These are phyloP conservation scores for Tremella yokohamensis DNA, from an alignment of 768 basidiomycete genomes.

Conservation along the genomic window DNA sequence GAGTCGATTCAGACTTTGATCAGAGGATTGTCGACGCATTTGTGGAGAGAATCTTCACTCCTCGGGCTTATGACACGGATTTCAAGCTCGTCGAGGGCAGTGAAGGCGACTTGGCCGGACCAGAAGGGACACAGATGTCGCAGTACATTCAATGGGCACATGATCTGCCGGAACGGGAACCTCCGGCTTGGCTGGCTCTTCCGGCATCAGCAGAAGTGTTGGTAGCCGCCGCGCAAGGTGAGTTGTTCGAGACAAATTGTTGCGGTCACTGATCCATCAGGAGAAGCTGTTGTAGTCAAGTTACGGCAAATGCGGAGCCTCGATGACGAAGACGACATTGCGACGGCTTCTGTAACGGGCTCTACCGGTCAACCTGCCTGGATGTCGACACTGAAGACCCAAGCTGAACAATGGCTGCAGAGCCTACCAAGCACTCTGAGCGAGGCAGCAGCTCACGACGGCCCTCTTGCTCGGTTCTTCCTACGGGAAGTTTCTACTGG, in stretches of 20 bases:
- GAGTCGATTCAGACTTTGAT: slow-evolving; percentile 92
- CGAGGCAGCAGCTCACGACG: slow-evolving; percentile 55
- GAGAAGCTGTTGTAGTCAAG: slow-evolving; percentile 64
- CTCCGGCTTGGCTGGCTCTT: slow-evolving; percentile 88
- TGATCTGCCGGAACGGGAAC: slow-evolving; percentile 83
- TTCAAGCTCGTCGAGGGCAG: slow-evolving; percentile 70
- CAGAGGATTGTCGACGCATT: slow-evolving; percentile 89
- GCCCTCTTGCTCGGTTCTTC: slow-evolving; percentile 85
- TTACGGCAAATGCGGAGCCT: slow-evolving; percentile 81
- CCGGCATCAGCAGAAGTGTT: slow-evolving; percentile 88
- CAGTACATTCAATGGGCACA: slow-evolving; percentile 90
- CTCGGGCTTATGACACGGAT: slow-evolving; percentile 84
- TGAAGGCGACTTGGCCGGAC: slow-evolving; percentile 56
- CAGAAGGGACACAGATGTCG: slow-evolving; percentile 88
- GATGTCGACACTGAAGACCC: slow-evolving; percentile 82
- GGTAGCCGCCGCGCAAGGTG: slow-evolving; percentile 87
- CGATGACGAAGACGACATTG: slow-evolving; percentile 40
- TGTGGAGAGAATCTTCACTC: slow-evolving; percentile 82
- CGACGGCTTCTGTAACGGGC: slow-evolving; percentile 2
- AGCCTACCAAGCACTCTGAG: slow-evolving; percentile 71
- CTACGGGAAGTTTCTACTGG: slow-evolving; percentile 80
- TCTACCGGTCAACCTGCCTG: slow-evolving; percentile 71
- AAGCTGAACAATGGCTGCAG: slow-evolving; percentile 77
- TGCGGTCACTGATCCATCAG: slow-evolving; percentile 15
- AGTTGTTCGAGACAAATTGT: slow-evolving; percentile 18